phyloP scores from a whole-genome alignment of 2,329 filamentous ascomycete genomes.

The Verticillium dahliae region DNA sequence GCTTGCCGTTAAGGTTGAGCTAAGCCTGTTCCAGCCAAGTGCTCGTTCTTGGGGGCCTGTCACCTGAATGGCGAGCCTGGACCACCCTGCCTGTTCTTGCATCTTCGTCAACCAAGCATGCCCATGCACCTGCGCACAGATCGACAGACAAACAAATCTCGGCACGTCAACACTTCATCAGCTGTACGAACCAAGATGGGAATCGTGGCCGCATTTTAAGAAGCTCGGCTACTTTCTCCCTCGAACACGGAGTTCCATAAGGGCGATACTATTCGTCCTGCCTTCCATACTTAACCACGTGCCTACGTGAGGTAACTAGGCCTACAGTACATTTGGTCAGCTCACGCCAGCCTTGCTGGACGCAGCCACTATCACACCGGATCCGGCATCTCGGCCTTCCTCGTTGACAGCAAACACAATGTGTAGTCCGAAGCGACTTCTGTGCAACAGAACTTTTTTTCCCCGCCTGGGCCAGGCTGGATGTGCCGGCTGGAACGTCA shows the following conservation, averaged over 20 bases:
- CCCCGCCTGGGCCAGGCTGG: too few relatives aligned
- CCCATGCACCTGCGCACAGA: not conserved
- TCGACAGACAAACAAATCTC: not conserved
- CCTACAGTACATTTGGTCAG: too few relatives aligned
- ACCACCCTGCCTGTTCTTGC: not conserved
- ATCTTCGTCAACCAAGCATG: not conserved
- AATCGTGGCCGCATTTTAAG: not conserved
- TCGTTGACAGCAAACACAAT: not conserved
- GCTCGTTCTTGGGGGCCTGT: constrained; percentile 1
- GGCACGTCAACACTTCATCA: not conserved
- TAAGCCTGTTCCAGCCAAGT: constrained; percentile 1
- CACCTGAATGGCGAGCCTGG: not conserved
- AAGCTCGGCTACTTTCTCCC: not conserved
- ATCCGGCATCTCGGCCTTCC: not conserved
- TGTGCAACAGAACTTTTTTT: not conserved
- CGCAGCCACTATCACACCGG: not conserved
- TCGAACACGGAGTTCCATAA: not conserved
- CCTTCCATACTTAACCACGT: not conserved
- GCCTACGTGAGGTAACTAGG: too few relatives aligned
- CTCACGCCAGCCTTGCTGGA: not conserved
- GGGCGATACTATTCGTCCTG: not conserved
- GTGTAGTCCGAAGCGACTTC: too few relatives aligned
- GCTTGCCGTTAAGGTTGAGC: not conserved
- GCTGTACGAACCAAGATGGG: not conserved
- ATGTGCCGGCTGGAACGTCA: too few relatives aligned